A percentile compares a stretch with the other conserved stretches of the same genome.
Conservation (phyloP, 768 basidiomycete species). For the Tylopilus subfusipes region DNA sequence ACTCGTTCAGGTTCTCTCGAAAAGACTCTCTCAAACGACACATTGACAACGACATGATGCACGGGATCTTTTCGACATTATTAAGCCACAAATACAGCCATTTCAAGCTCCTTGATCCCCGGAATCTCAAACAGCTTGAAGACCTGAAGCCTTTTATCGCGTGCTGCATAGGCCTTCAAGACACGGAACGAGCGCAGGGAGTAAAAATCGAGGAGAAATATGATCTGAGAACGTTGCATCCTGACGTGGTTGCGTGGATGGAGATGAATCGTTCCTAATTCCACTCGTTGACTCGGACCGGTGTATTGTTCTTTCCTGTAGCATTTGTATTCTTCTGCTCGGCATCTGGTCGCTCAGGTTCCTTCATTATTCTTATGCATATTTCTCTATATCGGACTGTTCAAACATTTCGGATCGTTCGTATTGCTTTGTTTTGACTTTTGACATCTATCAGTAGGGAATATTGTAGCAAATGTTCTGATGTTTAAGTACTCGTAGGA, state of each 20-base stretch:
- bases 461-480: no score
- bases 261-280: no score
- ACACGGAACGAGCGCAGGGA: not conserved
- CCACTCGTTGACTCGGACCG: no score
- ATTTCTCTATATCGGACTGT: no score
- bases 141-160: not conserved
- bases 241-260: not conserved
- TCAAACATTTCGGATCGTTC: no score
- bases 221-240: not conserved
- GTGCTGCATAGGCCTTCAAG: not conserved
- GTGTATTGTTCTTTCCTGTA: no score
- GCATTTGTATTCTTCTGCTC: no score
- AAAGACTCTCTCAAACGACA: slow-evolving; percentile 12
- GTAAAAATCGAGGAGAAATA: not conserved
- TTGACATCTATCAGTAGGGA: no score
- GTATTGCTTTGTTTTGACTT: no score
- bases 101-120: not conserved
- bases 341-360: no score
- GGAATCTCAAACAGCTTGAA: not conserved
- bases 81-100: fast-evolving
- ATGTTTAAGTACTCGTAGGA: no score
- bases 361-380: no score
- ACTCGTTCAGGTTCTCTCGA: slow-evolving; percentile 1
- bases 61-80: not conserved
- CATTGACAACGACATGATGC: not conserved